Conservation (phyloP, 768 basidiomycete genomes). For the Lactifluus rugatus region DNA sequence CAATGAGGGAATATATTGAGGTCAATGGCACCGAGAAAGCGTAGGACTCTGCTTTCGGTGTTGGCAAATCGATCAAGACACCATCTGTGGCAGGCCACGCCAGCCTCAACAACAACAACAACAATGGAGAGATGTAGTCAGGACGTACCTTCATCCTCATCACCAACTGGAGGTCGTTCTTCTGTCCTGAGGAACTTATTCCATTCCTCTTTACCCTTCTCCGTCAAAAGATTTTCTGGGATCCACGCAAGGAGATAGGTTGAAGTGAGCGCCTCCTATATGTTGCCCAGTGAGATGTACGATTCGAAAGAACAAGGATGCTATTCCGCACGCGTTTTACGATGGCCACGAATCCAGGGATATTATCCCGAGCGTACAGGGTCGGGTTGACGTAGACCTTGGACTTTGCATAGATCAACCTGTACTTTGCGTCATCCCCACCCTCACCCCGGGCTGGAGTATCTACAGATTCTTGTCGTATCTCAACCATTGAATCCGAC, state of each 20-base stretch:
- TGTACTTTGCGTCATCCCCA: conserved; percentile 52
- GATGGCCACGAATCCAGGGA: conserved; percentile 85
- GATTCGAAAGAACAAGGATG: conserved; percentile 12
- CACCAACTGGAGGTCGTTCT: conserved; percentile 45
- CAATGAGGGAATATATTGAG: conserved; percentile 81
- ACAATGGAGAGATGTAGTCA: not conserved
- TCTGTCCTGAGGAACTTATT: conserved; percentile 86
- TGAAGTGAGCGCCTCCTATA: conserved; percentile 64
- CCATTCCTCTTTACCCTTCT: conserved; percentile 77
- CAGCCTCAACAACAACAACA: conserved; percentile 5
- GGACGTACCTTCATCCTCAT: conserved; percentile 63
- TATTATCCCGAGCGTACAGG: conserved; percentile 83
- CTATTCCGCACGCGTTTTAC: conserved; percentile 66
- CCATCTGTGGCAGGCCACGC: conserved; percentile 44
- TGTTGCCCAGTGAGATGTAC: conserved; percentile 5
- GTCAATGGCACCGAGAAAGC: conserved; percentile 92
- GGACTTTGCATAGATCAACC: conserved; percentile 82
- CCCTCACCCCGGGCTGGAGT: conserved; percentile 28
- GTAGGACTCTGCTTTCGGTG: conserved; percentile 78
- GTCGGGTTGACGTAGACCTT: conserved; percentile 97
- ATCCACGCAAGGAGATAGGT: conserved; percentile 87
- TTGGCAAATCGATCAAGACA: conserved; percentile 77
- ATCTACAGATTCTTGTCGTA: conserved; percentile 35
- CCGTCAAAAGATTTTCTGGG: conserved; percentile 74
- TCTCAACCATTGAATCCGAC: conserved; percentile 67